Evolutionary conservation across 2,329 filamentous ascomycete species (phyloP).

Genomic region (Ophiostoma himal-ulmi): DNA sequence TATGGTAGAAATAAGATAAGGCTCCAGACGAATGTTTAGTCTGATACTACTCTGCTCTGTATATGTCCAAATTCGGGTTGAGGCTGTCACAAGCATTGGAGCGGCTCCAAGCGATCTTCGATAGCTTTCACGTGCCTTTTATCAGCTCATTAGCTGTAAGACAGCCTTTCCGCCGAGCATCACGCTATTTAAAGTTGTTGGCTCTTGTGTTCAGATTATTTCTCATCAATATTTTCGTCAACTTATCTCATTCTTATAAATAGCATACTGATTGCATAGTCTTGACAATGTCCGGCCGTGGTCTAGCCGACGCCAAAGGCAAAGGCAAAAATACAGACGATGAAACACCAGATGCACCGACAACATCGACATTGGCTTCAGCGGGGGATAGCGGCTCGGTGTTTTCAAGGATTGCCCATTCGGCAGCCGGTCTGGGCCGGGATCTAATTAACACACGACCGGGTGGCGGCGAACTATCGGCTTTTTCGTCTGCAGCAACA

Average conservation of each 20-base stretch:
- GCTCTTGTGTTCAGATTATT: not conserved
- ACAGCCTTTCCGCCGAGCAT: conserved; percentile 3
- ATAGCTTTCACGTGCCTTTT: conserved; percentile 9
- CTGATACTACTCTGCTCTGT: not conserved
- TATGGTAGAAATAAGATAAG: not conserved
- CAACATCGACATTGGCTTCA: not conserved
- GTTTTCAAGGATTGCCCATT: conserved; percentile 30
- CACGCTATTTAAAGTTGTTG: not conserved
- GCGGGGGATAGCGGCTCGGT: conserved; percentile 11
- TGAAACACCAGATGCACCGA: not conserved
- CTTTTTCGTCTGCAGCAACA: conserved; percentile 18
- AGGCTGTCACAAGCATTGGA: not conserved
- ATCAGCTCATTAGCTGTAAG: not conserved
- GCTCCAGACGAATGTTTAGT: not conserved
- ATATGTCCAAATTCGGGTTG: not conserved
- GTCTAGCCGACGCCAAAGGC: not conserved
- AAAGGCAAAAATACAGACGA: conserved; percentile 19
- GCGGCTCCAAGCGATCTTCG: not conserved
- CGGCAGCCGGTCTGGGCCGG: conserved; percentile 29
- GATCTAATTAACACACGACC: conserved; percentile 28
- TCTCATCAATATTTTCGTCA: not conserved
- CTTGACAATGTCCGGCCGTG: conserved; percentile 6
- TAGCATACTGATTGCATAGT: not conserved
- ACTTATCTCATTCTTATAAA: not conserved
- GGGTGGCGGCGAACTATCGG: conserved; percentile 23